A percentile compares a stretch with the other conserved stretches of the same genome.
Evolutionary conservation across 2,329 filamentous ascomycete species (phyloP).

Genomic region (Fusarium sp.): DNA sequence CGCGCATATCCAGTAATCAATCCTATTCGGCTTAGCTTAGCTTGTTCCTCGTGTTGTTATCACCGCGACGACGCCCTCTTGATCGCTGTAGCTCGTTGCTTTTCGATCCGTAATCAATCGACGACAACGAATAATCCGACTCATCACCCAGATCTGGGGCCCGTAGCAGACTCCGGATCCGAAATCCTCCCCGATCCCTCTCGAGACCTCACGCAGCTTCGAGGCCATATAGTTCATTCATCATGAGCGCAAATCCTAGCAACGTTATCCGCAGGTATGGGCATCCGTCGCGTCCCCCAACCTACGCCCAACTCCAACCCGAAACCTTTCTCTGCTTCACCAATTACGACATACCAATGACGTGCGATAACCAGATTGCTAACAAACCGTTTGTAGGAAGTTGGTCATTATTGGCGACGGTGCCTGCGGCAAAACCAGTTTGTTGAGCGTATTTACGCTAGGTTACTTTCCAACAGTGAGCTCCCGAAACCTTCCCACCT

Average conservation of each 20-base stretch:
- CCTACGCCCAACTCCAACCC: background rate
- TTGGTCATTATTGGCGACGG: conserved; percentile 97
- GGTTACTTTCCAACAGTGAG: conserved; percentile 97
- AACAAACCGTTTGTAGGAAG: conserved; percentile 71
- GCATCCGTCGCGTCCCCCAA: conserved; percentile 29
- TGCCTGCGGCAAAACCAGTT: conserved; percentile 97
- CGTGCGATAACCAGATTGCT: conserved; percentile 16
- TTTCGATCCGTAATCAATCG: conserved; percentile 26
- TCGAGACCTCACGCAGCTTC: conserved; percentile 26
- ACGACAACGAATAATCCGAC: conserved; percentile 29
- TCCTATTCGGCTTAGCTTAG: conserved; percentile 9
- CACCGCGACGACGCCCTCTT: conserved; percentile 35
- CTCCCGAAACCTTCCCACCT: conserved; percentile 44
- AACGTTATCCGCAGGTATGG: conserved; percentile 76
- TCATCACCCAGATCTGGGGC: conserved; percentile 39
- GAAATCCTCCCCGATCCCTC: conserved; percentile 18
- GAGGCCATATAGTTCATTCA: conserved; percentile 40
- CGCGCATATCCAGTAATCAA: conserved; percentile 14
- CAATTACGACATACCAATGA: conserved; percentile 1
- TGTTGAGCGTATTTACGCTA: conserved; percentile 96
- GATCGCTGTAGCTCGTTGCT: conserved; percentile 28
- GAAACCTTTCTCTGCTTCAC: background rate
- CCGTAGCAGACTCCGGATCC: conserved; percentile 40
- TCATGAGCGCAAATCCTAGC: conserved; percentile 61
- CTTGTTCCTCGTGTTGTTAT: conserved; percentile 22